These are phyloP conservation scores for Talaromyces piceae DNA, from an alignment of 2,329 filamentous ascomycete genomes.

Conservation along the genomic window DNA sequence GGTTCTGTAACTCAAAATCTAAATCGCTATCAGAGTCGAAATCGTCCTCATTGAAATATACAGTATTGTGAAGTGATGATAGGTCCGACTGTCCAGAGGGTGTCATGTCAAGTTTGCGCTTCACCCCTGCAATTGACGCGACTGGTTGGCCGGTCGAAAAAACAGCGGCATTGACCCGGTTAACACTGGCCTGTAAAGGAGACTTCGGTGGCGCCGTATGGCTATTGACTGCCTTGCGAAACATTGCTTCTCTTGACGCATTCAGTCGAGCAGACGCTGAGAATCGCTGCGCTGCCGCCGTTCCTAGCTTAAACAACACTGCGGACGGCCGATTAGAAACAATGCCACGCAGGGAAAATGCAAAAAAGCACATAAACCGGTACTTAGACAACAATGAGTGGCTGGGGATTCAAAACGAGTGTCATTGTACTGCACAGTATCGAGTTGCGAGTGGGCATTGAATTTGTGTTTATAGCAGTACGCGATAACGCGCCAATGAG, in stretches of 20 bases:
- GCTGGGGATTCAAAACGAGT: neutral
- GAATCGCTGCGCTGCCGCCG: slow-evolving; percentile 17
- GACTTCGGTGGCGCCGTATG: slow-evolving; percentile 27
- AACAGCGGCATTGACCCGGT: slow-evolving; percentile 19
- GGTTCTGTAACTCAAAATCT: slow-evolving; percentile 40
- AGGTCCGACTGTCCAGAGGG: slow-evolving; percentile 25
- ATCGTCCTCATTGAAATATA: slow-evolving; percentile 70
- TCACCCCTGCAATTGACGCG: slow-evolving; percentile 23
- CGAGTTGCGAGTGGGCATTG: neutral
- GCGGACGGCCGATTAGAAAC: slow-evolving; percentile 17
- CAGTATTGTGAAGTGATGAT: slow-evolving; percentile 39
- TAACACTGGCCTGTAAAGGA: slow-evolving; percentile 23
- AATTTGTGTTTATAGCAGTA: slow-evolving; percentile 6
- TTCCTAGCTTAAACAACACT: slow-evolving; percentile 16
- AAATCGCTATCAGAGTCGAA: slow-evolving; percentile 78
- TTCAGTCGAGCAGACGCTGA: slow-evolving; percentile 16
- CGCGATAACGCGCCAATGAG: slow-evolving; percentile 6
- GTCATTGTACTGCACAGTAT: neutral
- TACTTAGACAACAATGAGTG: neutral
- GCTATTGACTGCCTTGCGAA: slow-evolving; percentile 34
- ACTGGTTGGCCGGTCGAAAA: slow-evolving; percentile 15
- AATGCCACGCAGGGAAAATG: slow-evolving; percentile 13
- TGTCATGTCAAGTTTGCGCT: slow-evolving; percentile 33
- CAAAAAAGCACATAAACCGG: slow-evolving; percentile 10
- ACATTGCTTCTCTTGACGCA: slow-evolving; percentile 23